Base-by-base conservation (phyloP, 805 yeast species). In the Brettanomyces sp. region DNA sequence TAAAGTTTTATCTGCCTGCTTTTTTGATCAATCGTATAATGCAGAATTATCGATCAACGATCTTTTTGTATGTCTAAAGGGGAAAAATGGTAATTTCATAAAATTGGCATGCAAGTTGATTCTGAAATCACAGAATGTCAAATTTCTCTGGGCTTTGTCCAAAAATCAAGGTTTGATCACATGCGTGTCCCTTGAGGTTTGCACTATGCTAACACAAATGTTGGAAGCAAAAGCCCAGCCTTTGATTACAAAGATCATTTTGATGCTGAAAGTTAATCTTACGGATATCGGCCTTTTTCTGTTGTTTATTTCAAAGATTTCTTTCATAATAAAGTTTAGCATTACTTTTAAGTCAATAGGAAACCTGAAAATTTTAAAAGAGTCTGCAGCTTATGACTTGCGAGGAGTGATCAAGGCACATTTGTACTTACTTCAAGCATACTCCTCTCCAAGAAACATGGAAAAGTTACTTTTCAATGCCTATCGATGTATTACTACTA, bases 281-380 rank as follows among this genome's bases (percentile, higher is more conserved):
- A 49, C 45, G 11, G 66, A 62, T 41, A 59, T 59, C 24, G 64
- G 65, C 0, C 42, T 60, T 18, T 61, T 63, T 38, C 44, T 61
- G 3, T 55, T 61, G 47, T 52, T 65, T 52, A 54, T 65, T 45
- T 50, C 62, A 41, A 46, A 58, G 40, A 41, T 66, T 43, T 44
- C 62, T 28, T 49, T 54, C 44, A 33, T 51, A 42, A 41, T 53
- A 32, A 54, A 55, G 51, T 51, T 63, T 51, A 48, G 55, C 39
- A 45, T 52, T 12, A 46, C 65, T 37, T 50, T 62, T 42, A 54
- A 50, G 23, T 40, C 53, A 13, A 41, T 52, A 32, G 50, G 46
- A 12, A 45, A 47, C 3, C 42, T 58, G 11, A 45, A 42, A 7
- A 49, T 59, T 32, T 54, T 51, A 13, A 6, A 45, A 1, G 25